phyloP scores from a whole-genome alignment of 495 filamentous ascomycete genomes.

The Penicillium chermesinum region DNA sequence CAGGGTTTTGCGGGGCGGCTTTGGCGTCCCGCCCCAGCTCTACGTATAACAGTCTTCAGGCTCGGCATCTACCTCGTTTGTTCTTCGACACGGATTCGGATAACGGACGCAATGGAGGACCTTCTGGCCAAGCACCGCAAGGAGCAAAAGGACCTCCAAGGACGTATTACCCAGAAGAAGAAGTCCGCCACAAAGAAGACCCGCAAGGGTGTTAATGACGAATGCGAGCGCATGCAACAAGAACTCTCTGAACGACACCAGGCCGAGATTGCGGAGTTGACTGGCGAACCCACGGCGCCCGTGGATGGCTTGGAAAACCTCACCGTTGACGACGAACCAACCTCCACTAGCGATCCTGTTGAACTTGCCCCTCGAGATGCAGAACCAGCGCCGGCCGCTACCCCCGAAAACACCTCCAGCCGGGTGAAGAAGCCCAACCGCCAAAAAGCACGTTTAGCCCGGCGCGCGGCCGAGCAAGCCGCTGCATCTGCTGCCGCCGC shows the following conservation, averaged over 20 bases:
- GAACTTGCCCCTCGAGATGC: constrained; percentile 7
- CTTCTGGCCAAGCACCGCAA: constrained; percentile 77
- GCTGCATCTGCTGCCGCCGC: constrained; percentile 61
- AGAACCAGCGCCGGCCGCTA: constrained; percentile 7
- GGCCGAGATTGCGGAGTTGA: constrained; percentile 57
- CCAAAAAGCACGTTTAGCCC: constrained; percentile 84
- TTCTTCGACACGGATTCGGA: no score
- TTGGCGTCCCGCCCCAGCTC: constrained; percentile 7
- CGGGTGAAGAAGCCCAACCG: constrained; percentile 73
- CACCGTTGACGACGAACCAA: constrained; percentile 22
- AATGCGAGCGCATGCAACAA: constrained; percentile 69
- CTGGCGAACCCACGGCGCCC: constrained; percentile 31
- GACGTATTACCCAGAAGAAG: constrained; percentile 85
- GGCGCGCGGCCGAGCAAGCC: constrained; percentile 77
- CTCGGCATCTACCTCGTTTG: no score
- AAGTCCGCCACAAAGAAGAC: constrained; percentile 96
- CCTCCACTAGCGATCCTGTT: constrained; percentile 15
- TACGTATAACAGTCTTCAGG: no score
- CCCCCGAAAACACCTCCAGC: constrained; percentile 10
- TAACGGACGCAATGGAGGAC: constrained; percentile 55
- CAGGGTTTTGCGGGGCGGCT: constrained; percentile 33
- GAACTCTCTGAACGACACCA: constrained; percentile 64
- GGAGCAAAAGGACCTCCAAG: constrained; percentile 81
- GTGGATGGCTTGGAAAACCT: constrained; percentile 28
- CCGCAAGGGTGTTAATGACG: constrained; percentile 78